These are phyloP conservation scores for Taphrina betulina DNA, from an alignment of 1,139 yeast species.

Conservation along the genomic window DNA sequence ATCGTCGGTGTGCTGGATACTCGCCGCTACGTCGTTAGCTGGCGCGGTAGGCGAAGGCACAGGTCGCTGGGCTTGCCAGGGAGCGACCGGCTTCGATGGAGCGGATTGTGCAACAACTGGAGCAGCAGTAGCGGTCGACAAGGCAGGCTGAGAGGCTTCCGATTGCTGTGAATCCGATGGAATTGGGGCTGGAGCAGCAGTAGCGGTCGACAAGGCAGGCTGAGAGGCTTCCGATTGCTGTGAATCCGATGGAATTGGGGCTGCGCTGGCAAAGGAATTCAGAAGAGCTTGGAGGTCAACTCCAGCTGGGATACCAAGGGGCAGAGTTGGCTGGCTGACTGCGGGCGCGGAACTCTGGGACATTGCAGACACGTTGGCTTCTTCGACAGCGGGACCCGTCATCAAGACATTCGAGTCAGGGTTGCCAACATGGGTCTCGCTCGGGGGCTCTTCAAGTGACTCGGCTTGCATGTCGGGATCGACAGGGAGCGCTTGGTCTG, in stretches of 20 bases:
- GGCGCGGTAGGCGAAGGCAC: neutral
- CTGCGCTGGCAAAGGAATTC: slow-evolving; percentile 6
- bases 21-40: no score
- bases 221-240: neutral
- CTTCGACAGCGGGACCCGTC: neutral
- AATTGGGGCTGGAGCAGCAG: no score
- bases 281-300: slow-evolving; percentile 26
- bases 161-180: neutral
- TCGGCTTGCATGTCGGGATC: neutral
- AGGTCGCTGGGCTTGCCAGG: slow-evolving; percentile 11
- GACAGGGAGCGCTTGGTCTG: neutral
- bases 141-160: neutral
- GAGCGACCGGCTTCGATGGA: slow-evolving; percentile 2
- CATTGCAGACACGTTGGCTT: neutral
- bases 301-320: slow-evolving; percentile 14
- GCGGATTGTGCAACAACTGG: neutral
- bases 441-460: no score
- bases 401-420: neutral
- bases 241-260: neutral
- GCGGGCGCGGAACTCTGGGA: neutral
- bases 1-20: slow-evolving; percentile 47
- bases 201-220: neutral
- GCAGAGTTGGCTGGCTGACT: neutral
- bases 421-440: neutral
- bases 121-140: no score